phyloP scores from a whole-genome alignment of 768 basidiomycete species.

The Psilocybe cyanescens region DNA sequence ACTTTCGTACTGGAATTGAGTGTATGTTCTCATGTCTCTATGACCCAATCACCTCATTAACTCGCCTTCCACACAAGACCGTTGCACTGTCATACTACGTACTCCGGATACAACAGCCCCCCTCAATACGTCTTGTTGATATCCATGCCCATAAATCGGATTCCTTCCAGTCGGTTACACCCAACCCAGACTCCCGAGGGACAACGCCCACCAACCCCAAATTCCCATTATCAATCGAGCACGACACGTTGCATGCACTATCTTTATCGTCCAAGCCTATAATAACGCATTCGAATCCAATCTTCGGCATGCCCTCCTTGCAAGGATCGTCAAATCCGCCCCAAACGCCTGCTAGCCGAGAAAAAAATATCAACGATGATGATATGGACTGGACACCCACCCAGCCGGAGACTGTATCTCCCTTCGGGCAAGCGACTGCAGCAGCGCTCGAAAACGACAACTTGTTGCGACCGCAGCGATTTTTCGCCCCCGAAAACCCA shows the following conservation, averaged over 20 bases:
- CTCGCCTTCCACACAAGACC: constrained; percentile 40
- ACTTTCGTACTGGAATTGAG: constrained; percentile 54
- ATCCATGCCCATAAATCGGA: constrained; percentile 46
- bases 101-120: constrained; percentile 69
- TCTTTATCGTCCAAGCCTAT: constrained; percentile 70
- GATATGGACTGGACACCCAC: constrained; percentile 74
- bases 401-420: constrained; percentile 28
- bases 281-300: constrained; percentile 47
- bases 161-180: constrained; percentile 48
- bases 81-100: constrained; percentile 53
- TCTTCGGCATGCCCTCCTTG: constrained; percentile 77
- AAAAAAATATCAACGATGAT: constrained; percentile 42
- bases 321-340: constrained; percentile 31
- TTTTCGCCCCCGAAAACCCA: constrained; percentile 78
- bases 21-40: constrained; percentile 42
- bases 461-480: constrained; percentile 72
- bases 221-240: constrained; percentile 37
- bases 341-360: constrained; percentile 4
- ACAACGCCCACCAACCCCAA: constrained; percentile 22
- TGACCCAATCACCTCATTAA: constrained; percentile 5
- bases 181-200: constrained; percentile 30
- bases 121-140: constrained; percentile 71
- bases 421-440: constrained; percentile 24
- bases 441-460: constrained; percentile 37
- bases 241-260: constrained; percentile 64